Percentiles rank a stretch among this genome's conserved stretches.
phyloP scores from a whole-genome alignment of 2,329 filamentous ascomycete genomes.

The Iodosphaeria phyllophila region DNA sequence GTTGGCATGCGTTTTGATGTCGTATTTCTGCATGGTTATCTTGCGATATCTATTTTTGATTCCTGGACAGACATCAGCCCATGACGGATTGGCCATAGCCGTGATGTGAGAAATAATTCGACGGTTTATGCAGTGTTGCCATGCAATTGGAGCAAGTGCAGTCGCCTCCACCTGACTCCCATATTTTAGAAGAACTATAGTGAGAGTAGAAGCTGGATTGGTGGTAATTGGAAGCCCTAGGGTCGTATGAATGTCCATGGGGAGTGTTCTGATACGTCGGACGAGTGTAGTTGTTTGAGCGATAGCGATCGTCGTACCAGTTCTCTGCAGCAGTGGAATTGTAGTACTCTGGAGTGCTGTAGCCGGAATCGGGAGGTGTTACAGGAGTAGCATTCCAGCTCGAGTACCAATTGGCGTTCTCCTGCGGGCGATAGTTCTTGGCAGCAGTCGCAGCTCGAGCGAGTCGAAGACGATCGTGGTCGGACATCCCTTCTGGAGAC shows the following conservation, averaged over 20 bases:
- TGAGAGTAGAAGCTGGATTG: slow-evolving; percentile 27
- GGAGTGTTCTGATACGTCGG: slow-evolving; percentile 14
- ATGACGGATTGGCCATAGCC: slow-evolving; percentile 35
- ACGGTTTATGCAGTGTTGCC: slow-evolving; percentile 23
- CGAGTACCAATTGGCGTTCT: slow-evolving; percentile 21
- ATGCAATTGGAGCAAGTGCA: slow-evolving; percentile 29
- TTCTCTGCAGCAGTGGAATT: slow-evolving; percentile 35
- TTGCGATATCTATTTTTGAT: too few relatives aligned
- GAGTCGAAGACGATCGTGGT: slow-evolving; percentile 27
- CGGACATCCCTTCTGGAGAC: slow-evolving; percentile 34
- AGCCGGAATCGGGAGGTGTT: slow-evolving; percentile 42
- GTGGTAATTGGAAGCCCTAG: slow-evolving; percentile 20
- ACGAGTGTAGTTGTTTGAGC: slow-evolving; percentile 19
- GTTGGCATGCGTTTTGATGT: too few relatives aligned
- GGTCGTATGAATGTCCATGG: slow-evolving; percentile 13
- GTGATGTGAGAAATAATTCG: slow-evolving; percentile 27
- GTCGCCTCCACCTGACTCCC: slow-evolving; percentile 31
- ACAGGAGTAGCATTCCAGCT: slow-evolving; percentile 25
- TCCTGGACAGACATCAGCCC: too few relatives aligned
- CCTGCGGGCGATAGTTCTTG: slow-evolving; percentile 22
- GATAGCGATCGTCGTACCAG: slow-evolving; percentile 39
- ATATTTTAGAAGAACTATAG: slow-evolving; percentile 20
- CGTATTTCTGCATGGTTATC: too few relatives aligned
- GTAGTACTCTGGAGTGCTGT: slow-evolving; percentile 39
- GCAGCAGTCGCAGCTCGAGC: slow-evolving; percentile 6